Conservation (phyloP, 2,329 filamentous ascomycete genomes). For the Calonectria pseudoturangicola region DNA sequence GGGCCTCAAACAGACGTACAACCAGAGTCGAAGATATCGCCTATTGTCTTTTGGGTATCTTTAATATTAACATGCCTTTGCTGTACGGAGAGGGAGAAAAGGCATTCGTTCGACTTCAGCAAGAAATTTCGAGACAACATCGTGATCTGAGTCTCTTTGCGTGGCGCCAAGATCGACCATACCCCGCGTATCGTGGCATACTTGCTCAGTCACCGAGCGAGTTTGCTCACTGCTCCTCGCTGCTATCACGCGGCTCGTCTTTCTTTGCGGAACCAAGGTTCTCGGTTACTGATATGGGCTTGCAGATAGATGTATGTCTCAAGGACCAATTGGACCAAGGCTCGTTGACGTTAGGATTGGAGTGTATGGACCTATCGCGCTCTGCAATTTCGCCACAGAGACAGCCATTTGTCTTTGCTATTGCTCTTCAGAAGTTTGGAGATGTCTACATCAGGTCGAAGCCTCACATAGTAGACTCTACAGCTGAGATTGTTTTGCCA, state of each 20-base stretch:
- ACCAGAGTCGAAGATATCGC: slow-evolving; percentile 34
- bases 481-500: neutral
- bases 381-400: neutral
- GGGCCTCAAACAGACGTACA: slow-evolving; percentile 31
- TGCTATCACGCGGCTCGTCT: slow-evolving; percentile 8
- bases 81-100: slow-evolving; percentile 29
- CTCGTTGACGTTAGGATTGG: slow-evolving; percentile 11
- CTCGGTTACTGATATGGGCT: slow-evolving; percentile 10
- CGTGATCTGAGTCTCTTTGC: slow-evolving; percentile 33
- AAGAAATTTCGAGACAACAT: slow-evolving; percentile 34
- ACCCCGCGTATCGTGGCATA: slow-evolving; percentile 25
- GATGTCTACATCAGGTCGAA: slow-evolving; percentile 19
- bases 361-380: slow-evolving; percentile 2
- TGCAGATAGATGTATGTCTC: slow-evolving; percentile 15
- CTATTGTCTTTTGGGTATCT: slow-evolving; percentile 33
- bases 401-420: neutral
- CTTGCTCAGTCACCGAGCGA: slow-evolving; percentile 20
- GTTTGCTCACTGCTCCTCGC: slow-evolving; percentile 21
- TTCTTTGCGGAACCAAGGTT: slow-evolving; percentile 29
- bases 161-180: slow-evolving; percentile 23
- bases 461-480: neutral
- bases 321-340: neutral
- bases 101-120: slow-evolving; percentile 36
- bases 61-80: slow-evolving; percentile 32
- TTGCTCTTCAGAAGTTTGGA: slow-evolving; percentile 25